Evolutionary conservation across 176 grass and related monocot genomes (phyloP).

Genomic region (Elymus sibiricus): DNA sequence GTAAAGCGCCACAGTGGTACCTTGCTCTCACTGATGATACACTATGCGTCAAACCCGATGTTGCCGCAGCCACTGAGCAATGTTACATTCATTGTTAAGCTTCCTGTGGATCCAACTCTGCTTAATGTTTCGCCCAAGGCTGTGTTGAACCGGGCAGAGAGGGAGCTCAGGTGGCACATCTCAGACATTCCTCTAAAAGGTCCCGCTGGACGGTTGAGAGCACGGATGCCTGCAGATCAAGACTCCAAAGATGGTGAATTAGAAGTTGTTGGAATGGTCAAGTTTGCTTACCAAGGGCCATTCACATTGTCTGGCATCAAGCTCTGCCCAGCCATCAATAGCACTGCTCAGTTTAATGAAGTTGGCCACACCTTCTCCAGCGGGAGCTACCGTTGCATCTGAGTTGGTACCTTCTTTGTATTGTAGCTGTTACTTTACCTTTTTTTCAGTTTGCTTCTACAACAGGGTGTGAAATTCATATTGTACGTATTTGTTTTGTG

Average conservation of each 20-base stretch:
- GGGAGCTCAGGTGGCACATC: conserved; percentile 88
- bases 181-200: conserved; percentile 81
- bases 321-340: conserved; percentile 64
- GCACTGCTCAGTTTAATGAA: conserved; percentile 73
- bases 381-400: conserved; percentile 80
- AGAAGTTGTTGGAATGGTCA: conserved; percentile 83
- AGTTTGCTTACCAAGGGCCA: conserved; percentile 71
- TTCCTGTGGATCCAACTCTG: conserved; percentile 81
- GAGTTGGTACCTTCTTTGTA: conserved; percentile 48
- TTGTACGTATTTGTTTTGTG: conserved; percentile 39
- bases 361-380: conserved; percentile 79
- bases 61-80: conserved; percentile 75
- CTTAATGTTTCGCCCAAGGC: conserved; percentile 93
- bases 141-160: conserved; percentile 69
- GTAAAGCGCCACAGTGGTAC: conserved; percentile 89
- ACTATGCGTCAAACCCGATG: conserved; percentile 74
- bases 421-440: conserved; percentile 3
- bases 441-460: conserved; percentile 39
- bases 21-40: conserved; percentile 89
- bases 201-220: conserved; percentile 55
- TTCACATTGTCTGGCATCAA: conserved; percentile 85
- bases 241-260: conserved; percentile 88
- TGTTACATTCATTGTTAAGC: conserved; percentile 80
- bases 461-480: conserved; percentile 28
- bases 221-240: conserved; percentile 91